phyloP scores from a whole-genome alignment of 2,329 filamentous ascomycete species.

The Diplodia sapinea region DNA sequence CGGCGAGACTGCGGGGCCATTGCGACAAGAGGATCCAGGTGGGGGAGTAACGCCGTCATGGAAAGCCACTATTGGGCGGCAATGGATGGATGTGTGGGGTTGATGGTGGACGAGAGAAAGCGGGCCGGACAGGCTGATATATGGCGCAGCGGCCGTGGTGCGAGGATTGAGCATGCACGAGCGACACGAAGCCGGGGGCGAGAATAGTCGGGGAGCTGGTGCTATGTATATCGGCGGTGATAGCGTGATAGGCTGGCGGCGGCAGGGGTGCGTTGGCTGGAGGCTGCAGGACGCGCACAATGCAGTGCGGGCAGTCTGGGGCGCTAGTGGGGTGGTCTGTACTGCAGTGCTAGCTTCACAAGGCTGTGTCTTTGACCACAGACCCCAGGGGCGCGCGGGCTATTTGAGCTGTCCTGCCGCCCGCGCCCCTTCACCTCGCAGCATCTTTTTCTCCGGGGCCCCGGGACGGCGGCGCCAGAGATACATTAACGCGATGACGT shows the following conservation, averaged over 20 bases:
- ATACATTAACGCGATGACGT: slow-evolving; percentile 28
- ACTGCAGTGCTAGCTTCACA: slow-evolving; percentile 56
- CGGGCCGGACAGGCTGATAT: background rate
- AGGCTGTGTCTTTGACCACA: slow-evolving; percentile 53
- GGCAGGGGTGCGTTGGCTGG: background rate
- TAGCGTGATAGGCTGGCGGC: slow-evolving; percentile 10
- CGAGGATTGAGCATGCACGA: slow-evolving; percentile 3
- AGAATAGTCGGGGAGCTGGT: background rate
- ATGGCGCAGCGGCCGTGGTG: slow-evolving; percentile 3
- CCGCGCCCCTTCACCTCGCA: background rate
- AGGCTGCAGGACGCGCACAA: background rate
- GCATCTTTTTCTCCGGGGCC: slow-evolving; percentile 8
- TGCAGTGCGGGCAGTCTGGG: slow-evolving; percentile 11
- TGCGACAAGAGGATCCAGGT: slow-evolving; percentile 19
- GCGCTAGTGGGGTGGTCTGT: slow-evolving; percentile 5
- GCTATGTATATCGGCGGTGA: slow-evolving; percentile 24
- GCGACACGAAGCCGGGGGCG: slow-evolving; percentile 11
- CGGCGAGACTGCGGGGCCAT: slow-evolving; percentile 24
- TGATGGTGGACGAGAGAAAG: background rate
- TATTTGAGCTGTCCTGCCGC: slow-evolving; percentile 12
- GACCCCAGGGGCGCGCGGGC: background rate
- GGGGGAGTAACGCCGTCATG: slow-evolving; percentile 18
- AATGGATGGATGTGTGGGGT: background rate
- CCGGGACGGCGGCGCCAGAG: slow-evolving; percentile 15
- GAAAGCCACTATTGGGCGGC: background rate